Evolutionary conservation across 2,329 filamentous ascomycete genomes (phyloP).

Genomic region (Phialophora verrucosa): DNA sequence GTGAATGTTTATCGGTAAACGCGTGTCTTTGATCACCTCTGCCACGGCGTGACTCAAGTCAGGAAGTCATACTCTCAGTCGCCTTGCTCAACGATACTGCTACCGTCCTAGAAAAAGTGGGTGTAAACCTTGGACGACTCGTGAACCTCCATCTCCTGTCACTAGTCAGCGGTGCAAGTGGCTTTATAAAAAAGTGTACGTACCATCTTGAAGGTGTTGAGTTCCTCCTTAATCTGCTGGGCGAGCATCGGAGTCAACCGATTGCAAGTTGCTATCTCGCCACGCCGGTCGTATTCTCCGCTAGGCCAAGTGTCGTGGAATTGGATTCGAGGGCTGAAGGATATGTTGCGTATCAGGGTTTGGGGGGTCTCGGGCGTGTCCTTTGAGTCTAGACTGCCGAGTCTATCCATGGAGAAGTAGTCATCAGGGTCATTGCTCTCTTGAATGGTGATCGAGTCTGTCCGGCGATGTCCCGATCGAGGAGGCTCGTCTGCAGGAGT

Average conservation of each 20-base stretch:
- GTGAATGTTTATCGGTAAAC: conserved; percentile 26
- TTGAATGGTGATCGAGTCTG: conserved; percentile 71
- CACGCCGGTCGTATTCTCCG: conserved; percentile 92
- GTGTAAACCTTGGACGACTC: conserved; percentile 99
- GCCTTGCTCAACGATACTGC: not conserved
- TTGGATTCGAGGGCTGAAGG: conserved; percentile 88
- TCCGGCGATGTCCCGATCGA: conserved; percentile 64
- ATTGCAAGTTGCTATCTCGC: conserved; percentile 97
- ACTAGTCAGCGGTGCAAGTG: conserved; percentile 48
- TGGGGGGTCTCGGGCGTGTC: conserved; percentile 81
- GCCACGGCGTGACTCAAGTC: not conserved
- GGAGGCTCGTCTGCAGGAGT: conserved; percentile 75
- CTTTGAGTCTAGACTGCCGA: conserved; percentile 73
- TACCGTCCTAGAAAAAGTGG: conserved; percentile 80
- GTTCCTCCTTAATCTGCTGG: conserved; percentile 98
- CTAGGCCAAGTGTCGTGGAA: conserved; percentile 97
- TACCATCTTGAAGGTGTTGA: conserved; percentile 99
- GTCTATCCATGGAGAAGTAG: conserved; percentile 78
- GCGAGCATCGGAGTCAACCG: conserved; percentile 94
- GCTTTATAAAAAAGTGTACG: conserved; percentile 43
- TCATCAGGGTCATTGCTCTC: conserved; percentile 91
- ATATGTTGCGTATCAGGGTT: conserved; percentile 67
- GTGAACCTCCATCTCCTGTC: conserved; percentile 98
- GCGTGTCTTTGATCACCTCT: not conserved
- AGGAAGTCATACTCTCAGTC: not conserved